phyloP scores from a whole-genome alignment of 768 basidiomycete genomes.

The Psilocybe sp. region DNA sequence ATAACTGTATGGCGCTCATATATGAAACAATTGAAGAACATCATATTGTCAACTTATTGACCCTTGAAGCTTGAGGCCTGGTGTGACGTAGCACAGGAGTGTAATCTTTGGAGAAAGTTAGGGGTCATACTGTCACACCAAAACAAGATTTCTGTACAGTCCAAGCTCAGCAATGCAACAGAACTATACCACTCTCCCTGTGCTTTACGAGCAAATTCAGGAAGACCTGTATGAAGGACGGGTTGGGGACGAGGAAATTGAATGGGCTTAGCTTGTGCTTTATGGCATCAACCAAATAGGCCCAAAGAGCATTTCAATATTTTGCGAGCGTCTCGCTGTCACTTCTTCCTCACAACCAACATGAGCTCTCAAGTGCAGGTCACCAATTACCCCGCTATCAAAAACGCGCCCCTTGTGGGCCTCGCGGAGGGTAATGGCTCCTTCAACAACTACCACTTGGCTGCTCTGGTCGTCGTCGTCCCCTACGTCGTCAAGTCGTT shows the following conservation, averaged over 20 bases:
- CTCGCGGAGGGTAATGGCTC: conserved; percentile 84
- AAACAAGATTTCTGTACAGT: no score
- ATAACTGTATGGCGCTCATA: no score
- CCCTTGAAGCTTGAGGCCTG: no score
- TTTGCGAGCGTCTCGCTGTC: conserved; percentile 17
- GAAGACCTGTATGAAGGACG: no score
- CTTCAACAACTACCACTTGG: conserved; percentile 82
- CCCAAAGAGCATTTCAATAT: conserved; percentile 19
- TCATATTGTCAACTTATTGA: no score
- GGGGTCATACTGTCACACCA: no score
- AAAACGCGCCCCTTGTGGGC: conserved; percentile 80
- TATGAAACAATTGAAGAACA: no score
- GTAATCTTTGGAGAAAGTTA: no score
- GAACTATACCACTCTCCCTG: no score
- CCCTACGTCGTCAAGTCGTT: conserved; percentile 84
- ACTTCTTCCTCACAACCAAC: conserved; percentile 14
- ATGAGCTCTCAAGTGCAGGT: conserved; percentile 50
- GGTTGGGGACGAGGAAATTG: not conserved
- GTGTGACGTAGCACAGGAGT: no score
- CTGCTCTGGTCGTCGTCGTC: conserved; percentile 68
- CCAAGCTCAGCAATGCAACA: no score
- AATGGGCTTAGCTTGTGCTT: not conserved
- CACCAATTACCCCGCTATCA: conserved; percentile 74
- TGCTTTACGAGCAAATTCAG: no score
- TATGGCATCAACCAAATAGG: conserved; percentile 21